Percentiles rank a stretch among this genome's conserved stretches.
These are phyloP conservation scores for Aspergillus ostianus DNA, from an alignment of 495 filamentous ascomycete genomes.

Conservation along the genomic window DNA sequence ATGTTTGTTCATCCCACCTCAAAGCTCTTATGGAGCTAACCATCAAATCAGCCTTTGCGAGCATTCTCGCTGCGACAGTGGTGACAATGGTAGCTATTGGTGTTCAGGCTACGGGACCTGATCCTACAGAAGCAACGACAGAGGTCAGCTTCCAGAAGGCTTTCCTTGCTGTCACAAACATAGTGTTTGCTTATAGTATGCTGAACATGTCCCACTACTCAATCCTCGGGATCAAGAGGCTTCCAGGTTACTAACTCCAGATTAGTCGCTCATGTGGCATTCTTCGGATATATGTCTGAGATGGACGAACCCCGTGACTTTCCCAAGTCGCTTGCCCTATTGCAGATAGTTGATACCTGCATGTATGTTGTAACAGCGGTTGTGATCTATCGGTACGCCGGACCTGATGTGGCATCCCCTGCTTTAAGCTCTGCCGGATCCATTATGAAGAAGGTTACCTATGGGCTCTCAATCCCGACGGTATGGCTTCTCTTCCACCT, in stretches of 20 bases:
- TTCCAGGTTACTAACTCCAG: no score
- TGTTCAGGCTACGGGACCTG: constrained; percentile 30
- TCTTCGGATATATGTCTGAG: no score
- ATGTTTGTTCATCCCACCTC: constrained; percentile 50
- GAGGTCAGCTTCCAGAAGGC: constrained; percentile 25
- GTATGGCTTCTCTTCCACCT: constrained; percentile 16
- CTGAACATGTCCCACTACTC: no score
- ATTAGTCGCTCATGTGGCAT: constrained; percentile 6
- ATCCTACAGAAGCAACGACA: constrained; percentile 18
- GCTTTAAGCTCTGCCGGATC: constrained; percentile 64
- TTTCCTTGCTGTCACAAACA: constrained; percentile 34
- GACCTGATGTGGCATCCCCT: constrained; percentile 62
- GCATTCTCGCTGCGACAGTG: constrained; percentile 64
- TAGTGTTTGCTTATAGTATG: constrained; percentile 44
- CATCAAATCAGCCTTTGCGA: no score
- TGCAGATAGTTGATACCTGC: constrained; percentile 61
- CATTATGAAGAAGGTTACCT: constrained; percentile 65
- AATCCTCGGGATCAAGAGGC: no score
- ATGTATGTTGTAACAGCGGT: constrained; percentile 56
- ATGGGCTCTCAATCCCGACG: constrained; percentile 73
- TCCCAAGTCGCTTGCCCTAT: constrained; percentile 60
- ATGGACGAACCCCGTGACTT: constrained; percentile 52
- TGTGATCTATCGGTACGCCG: constrained; percentile 68
- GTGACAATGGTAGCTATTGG: constrained; percentile 59
- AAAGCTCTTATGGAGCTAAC: no score